These are phyloP conservation scores for Ceratobasidium papillatum DNA, from an alignment of 1,284 basidiomycete genomes.

Conservation along the genomic window DNA sequence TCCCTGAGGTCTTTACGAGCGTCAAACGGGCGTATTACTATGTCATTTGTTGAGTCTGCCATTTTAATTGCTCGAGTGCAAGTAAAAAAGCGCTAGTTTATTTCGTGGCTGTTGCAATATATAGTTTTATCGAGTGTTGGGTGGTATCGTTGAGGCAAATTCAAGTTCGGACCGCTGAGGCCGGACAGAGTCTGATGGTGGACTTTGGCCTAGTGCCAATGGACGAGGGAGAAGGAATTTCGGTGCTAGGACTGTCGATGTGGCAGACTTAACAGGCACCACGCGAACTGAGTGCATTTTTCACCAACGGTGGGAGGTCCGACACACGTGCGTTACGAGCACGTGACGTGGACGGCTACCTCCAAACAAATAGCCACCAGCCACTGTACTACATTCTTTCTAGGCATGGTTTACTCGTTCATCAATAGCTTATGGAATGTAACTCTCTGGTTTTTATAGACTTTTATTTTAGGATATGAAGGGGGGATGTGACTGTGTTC, in stretches of 20 bases:
- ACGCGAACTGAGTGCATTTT: slow-evolving; percentile 16
- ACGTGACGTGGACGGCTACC: neutral
- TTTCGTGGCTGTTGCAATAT: neutral
- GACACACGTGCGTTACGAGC: slow-evolving; percentile 20
- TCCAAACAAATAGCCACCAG: neutral
- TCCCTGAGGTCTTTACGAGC: slow-evolving; percentile 46
- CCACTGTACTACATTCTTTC: neutral
- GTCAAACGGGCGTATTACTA: slow-evolving; percentile 32
- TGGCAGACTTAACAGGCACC: neutral
- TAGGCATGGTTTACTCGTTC: too few species aligned
- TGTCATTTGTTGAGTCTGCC: slow-evolving; percentile 21
- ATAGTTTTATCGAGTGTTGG: neutral
- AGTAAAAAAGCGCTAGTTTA: neutral
- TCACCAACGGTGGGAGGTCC: neutral
- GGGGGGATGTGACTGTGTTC: too few species aligned
- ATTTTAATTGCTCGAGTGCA: neutral
- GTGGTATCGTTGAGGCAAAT: neutral
- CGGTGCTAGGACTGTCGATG: neutral
- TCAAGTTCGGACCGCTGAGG: neutral
- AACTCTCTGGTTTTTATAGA: too few species aligned
- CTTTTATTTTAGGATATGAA: too few species aligned
- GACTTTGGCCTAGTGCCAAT: neutral
- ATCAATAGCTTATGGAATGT: too few species aligned
- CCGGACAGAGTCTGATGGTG: neutral
- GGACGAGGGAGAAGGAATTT: too few species aligned